These are phyloP conservation scores for Pseudocercospora cruenta DNA, from an alignment of 2,329 filamentous ascomycete species.

Conservation along the genomic window DNA sequence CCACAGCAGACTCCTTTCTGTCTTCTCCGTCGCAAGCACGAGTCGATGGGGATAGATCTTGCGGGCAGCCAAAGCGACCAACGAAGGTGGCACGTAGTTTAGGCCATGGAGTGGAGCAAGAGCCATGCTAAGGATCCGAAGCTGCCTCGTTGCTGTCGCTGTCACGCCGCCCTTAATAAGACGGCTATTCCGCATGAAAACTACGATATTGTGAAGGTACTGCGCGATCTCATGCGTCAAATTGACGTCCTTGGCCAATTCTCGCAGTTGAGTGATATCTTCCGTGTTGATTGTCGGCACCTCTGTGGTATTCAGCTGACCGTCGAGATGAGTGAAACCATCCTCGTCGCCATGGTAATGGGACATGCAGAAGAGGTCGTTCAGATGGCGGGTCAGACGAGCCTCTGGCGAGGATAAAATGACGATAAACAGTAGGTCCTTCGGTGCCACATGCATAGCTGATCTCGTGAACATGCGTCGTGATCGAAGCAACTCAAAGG, in stretches of 20 bases:
- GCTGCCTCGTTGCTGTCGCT: slow-evolving; percentile 76
- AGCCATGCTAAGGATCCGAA: slow-evolving; percentile 59
- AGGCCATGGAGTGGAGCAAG: slow-evolving; percentile 82
- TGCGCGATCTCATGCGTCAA: slow-evolving; percentile 77
- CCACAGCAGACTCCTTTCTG: slow-evolving; percentile 90
- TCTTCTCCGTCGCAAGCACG: slow-evolving; percentile 66
- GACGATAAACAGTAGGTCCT: slow-evolving; percentile 78
- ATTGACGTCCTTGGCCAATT: slow-evolving; percentile 61
- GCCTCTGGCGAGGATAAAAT: slow-evolving; percentile 51
- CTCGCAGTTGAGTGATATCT: slow-evolving; percentile 62
- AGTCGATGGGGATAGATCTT: slow-evolving; percentile 91
- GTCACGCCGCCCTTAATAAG: slow-evolving; percentile 79
- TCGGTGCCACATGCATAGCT: slow-evolving; percentile 73
- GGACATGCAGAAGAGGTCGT: slow-evolving; percentile 84
- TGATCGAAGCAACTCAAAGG: slow-evolving; percentile 74
- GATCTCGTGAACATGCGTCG: slow-evolving; percentile 76
- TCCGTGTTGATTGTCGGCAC: slow-evolving; percentile 25
- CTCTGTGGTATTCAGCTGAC: slow-evolving; percentile 42
- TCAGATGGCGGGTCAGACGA: slow-evolving; percentile 54
- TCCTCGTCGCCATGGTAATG: slow-evolving; percentile 77
- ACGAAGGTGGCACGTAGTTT: slow-evolving; percentile 78
- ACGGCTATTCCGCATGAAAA: slow-evolving; percentile 85
- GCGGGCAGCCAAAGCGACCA: slow-evolving; percentile 77
- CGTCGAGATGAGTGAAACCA: slow-evolving; percentile 75
- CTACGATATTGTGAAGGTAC: slow-evolving; percentile 84